These are phyloP conservation scores for Chloropicon primus DNA, from an alignment of 139 green algal species.

Conservation along the genomic window DNA sequence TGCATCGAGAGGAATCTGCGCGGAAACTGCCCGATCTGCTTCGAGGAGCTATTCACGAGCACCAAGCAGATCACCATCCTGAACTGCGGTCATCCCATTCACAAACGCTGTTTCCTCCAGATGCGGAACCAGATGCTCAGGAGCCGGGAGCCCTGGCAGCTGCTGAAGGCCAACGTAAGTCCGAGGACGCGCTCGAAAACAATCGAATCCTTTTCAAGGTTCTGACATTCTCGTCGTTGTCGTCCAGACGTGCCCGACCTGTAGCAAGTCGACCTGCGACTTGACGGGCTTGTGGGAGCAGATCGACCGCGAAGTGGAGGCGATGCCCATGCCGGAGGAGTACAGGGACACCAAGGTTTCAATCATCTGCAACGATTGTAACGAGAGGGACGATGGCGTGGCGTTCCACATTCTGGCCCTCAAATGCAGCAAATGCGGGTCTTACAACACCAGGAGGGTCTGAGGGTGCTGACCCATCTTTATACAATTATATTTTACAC, in stretches of 20 bases:
- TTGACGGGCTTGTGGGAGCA: neutral
- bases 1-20: neutral
- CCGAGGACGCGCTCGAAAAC: too few species aligned
- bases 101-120: neutral
- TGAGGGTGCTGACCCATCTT: neutral
- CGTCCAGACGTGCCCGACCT: neutral
- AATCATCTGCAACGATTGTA: slow-evolving; percentile 22
- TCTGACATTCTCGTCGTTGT: too few species aligned
- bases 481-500: too few species aligned
- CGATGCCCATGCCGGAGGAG: slow-evolving; percentile 17
- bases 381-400: slow-evolving; percentile 5
- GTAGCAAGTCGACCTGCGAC: neutral
- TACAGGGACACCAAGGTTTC: slow-evolving; percentile 13
- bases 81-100: neutral
- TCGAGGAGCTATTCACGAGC: neutral
- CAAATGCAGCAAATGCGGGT: slow-evolving; percentile 19
- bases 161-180: neutral
- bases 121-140: neutral
- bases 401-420: slow-evolving; percentile 17
- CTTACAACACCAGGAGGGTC: slow-evolving; percentile 17
- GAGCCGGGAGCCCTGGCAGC: neutral
- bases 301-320: slow-evolving; percentile 4
- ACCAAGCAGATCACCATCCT: neutral
- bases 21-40: neutral
- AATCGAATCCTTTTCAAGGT: too few species aligned